Base-by-base conservation (phyloP, 2,329 filamentous ascomycete genomes). In the Neonectria ditissima region DNA sequence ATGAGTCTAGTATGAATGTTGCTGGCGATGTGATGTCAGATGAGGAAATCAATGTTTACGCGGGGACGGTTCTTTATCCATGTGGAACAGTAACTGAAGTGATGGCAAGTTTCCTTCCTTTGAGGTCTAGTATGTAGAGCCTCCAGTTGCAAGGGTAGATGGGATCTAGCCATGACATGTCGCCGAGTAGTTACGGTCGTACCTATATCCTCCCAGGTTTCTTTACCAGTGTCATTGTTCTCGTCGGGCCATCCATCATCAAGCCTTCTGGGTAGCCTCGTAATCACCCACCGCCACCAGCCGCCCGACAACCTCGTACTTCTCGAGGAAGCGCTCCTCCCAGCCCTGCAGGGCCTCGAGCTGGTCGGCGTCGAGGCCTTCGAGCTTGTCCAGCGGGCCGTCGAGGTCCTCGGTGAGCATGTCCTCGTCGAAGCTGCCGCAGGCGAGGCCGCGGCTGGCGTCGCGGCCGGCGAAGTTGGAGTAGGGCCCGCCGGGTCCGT, bases 391-490 rank as follows among this genome's bases (percentile, higher is more conserved):
- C 66, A 97, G 82, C 47, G 93, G 93, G 0, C 88, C 95, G 61
- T 96, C 88, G 59, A 98, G 81, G 78, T 97, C 92, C 83, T 95
- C 89, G 18, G 96, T 98, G 80, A 98, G 82, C 94, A 98, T 97
- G 7, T 94, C 92, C 83, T 92, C 89, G 77, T 97, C 96, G 78
- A 99, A 98, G 81, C 93, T 97, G 63, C 94, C 93, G 78, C 88
- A 92, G 1, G 96, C 95, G 64, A 99, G 82, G 1, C 96, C 96
- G 55, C 95, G 87, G 68, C 88, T 93, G 20, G 96, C 96, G 80
- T 99, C 96, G 41, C 94, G 85, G 0, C 96, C 96, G 0, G 96
- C 96, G 76, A 99, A 99, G 82, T 98, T 98, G 78, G 91, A 90
- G 79, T 99, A 99, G 2, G 95, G 94, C 0, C 95, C 95, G 13